Evolutionary conservation across 768 basidiomycete genomes (phyloP), one percentile per base, ranked within the genome.

Genomic region (Daedaleopsis nitida): DNA sequence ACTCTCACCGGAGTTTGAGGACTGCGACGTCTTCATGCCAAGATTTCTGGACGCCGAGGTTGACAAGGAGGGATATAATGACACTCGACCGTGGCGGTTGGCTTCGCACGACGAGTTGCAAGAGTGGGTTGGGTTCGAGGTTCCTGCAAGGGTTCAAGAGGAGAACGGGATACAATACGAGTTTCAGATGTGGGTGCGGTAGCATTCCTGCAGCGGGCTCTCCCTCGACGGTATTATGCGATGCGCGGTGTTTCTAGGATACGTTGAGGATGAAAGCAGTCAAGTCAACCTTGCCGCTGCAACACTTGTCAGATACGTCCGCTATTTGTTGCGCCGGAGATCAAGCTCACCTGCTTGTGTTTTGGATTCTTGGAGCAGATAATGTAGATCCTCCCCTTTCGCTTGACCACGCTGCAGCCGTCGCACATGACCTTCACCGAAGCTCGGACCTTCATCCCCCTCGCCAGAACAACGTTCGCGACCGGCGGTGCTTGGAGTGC

Each of bases 401-500:
- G 80, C 75, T 82, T 84, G 38, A 98, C 96, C 51, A 96, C 78
- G 65, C 80, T 86, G 77, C 96, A 99, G 13, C 94, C 93, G 63
- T 95, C 94, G 75, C 96, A 99, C 86, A 96, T 91, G 55, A 86
- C 77, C 79, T 96, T 97, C 67, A 98, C 92, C 4, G 93, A 93
- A 23, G 92, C 90, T 64, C 96, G 86, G 60, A 98, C 95, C 80
- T 99, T 99, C 92, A 97, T 96, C 50, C 94, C 94, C 67, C 91
- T 77, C n/a, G 81, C 73, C 21, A 84, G 71, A 8, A 73, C 63
- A 11, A 80, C 80, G 44, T 72, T 67, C 37, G 71, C 59, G 35
- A 68, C 38, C n/a, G 60, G 52, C 5, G 54, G 17, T 5, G 65
- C 44, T 62, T 67, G 45, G 72, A 74, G 19, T 72, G 55, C 56